phyloP scores from a whole-genome alignment of 768 basidiomycete genomes.

The Rhizopogon roseolus region DNA sequence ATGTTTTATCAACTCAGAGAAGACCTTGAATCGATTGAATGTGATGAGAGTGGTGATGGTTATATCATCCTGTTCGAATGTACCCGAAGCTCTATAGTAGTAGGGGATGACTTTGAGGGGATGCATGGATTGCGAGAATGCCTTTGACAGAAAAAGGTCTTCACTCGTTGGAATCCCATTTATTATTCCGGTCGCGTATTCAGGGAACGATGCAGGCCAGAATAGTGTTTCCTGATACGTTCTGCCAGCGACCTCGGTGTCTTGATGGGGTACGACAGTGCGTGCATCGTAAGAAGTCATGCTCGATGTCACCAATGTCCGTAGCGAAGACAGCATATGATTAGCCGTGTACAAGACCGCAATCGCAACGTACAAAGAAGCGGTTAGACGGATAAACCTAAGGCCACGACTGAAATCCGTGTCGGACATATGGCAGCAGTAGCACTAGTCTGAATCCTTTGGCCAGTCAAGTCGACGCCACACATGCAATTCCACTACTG shows the following conservation, averaged over 20 bases:
- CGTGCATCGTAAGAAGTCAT: not conserved
- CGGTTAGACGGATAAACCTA: slow-evolving; percentile 1
- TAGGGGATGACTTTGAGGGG: slow-evolving; percentile 78
- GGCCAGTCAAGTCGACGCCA: not conserved
- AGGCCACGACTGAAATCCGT: not conserved
- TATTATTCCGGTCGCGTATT: not conserved
- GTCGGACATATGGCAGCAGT: not conserved
- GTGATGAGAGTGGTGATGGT: slow-evolving; percentile 86
- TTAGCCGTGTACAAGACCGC: slow-evolving; percentile 29
- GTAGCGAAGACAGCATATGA: slow-evolving; percentile 12
- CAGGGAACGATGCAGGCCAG: slow-evolving; percentile 13
- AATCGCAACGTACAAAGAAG: slow-evolving; percentile 17
- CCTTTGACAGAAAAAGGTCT: slow-evolving; percentile 59
- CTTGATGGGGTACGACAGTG: not conserved
- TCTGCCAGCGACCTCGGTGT: slow-evolving; percentile 1
- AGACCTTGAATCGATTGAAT: slow-evolving; percentile 68
- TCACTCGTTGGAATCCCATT: slow-evolving; percentile 30
- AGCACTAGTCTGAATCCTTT: slow-evolving; percentile 5
- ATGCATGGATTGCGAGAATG: slow-evolving; percentile 63
- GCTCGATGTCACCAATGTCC: not conserved
- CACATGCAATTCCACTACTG: too few species aligned
- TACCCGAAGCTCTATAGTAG: slow-evolving; percentile 65
- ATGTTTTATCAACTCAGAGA: slow-evolving; percentile 66
- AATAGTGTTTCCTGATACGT: slow-evolving; percentile 13
- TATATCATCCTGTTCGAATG: slow-evolving; percentile 59